Evolutionary conservation across 768 basidiomycete genomes (phyloP), one percentile per base, ranked within the genome.

Genomic region (Kwoniella dejecticola): DNA sequence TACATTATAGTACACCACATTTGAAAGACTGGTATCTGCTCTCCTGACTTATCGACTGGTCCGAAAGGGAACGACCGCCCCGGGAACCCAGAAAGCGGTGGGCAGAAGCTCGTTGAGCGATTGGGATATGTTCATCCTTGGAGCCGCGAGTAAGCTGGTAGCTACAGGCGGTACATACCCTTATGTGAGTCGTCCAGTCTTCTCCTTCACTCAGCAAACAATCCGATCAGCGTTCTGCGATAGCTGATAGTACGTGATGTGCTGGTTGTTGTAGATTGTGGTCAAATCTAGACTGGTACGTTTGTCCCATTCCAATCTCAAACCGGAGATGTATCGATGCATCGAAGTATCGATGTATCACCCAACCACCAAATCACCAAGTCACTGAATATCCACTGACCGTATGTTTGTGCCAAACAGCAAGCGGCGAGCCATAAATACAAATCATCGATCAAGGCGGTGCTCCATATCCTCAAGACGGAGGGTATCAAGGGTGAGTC

Each of bases 41-140:
- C 73, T 97, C 60, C 80, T 92, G 56, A 83, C 84, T 62, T 83
- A 83, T 30, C 29, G 85, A 89, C 33, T 86, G 84, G 27, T 81
- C 75, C 49, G 84, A 80, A 67, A 76, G 86, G 67, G 82, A 83
- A 81, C 31, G 79, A 82, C 50, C 84, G 82, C 47, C 79, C 77
- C 45, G 78, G 80, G 58, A 75, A 42, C 62, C 41, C 57, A 57
- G 79, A 38, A 81, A 80, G 41, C 82, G 70, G 26, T 67, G 69
- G 54, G 67, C 81, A 38, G 81, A 81, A 50, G 84, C 83, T 44
- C 79, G 82, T 23, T 98, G 36, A 83, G 85, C 8, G 92, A 96
- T 71, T 84, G 86, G 83, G 95, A 99, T 75, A 89, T 91, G 79
- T 97, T 99, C 82, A 70, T 93, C 62, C 85, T 98, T n/a, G 95